These are phyloP conservation scores for Auricularia sp. DNA, from an alignment of 768 basidiomycete species.

Conservation along the genomic window DNA sequence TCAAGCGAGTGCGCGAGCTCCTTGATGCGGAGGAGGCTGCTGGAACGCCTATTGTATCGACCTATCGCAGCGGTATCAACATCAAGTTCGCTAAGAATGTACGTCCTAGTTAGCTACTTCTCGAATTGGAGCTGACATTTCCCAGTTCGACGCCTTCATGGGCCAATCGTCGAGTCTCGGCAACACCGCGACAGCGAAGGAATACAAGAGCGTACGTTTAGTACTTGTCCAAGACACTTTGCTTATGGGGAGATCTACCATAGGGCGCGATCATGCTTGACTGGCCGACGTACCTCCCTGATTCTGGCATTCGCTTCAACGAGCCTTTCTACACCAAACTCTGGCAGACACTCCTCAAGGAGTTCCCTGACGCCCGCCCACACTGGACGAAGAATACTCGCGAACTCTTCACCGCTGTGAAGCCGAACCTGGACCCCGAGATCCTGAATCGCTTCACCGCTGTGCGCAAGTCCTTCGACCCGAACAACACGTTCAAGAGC, in stretches of 20 bases:
- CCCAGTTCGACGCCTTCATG: not conserved
- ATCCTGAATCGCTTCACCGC: not conserved
- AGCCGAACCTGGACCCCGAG: not conserved
- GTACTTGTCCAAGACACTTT: not conserved
- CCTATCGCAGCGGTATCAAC: not conserved
- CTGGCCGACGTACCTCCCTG: not conserved
- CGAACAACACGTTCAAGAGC: conserved; percentile 2
- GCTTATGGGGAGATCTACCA: not conserved
- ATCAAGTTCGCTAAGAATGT: conserved; percentile 1
- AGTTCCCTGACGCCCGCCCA: not conserved
- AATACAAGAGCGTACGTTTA: not conserved
- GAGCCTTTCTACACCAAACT: not conserved
- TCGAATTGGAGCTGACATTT: not conserved
- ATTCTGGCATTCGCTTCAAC: not conserved
- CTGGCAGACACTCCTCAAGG: not conserved
- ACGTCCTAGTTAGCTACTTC: not conserved
- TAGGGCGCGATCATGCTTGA: not conserved
- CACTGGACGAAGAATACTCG: conserved; percentile 1
- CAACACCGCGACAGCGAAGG: not conserved
- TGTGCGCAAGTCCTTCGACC: not conserved
- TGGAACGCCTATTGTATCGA: not conserved
- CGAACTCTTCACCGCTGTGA: not conserved
- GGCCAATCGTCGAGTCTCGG: not conserved
- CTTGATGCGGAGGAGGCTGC: not conserved
- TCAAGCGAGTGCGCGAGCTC: not conserved